These are phyloP conservation scores for Cardiospermum halicacabum DNA, from an alignment of 345 rosid genomes.

Conservation along the genomic window DNA sequence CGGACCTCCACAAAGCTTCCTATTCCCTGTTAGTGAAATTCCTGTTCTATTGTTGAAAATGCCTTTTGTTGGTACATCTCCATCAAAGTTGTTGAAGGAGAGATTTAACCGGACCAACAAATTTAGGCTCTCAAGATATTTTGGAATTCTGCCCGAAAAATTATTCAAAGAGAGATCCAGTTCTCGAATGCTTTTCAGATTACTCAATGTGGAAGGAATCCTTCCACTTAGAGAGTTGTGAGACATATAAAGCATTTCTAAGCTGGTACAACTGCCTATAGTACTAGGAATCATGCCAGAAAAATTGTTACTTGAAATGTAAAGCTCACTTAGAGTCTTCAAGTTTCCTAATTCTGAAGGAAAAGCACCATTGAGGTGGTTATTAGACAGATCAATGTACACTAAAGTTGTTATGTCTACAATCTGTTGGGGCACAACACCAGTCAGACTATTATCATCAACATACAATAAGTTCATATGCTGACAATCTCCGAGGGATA, in stretches of 20 bases:
- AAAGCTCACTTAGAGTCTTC: neutral
- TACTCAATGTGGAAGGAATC: constrained; percentile 15
- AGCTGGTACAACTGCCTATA: constrained; percentile 8
- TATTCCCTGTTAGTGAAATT: constrained; percentile 14
- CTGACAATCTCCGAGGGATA: constrained; percentile 11
- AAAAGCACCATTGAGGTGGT: constrained; percentile 9
- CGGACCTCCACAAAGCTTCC: constrained; percentile 7
- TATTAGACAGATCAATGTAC: neutral
- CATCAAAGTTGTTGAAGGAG: constrained; percentile 13
- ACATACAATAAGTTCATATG: neutral
- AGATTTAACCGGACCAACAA: neutral
- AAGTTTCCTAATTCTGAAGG: constrained; percentile 11
- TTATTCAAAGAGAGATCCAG: constrained; percentile 16
- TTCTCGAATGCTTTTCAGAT: constrained; percentile 5
- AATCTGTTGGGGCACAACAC: constrained; percentile 13
- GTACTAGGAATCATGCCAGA: constrained; percentile 10
- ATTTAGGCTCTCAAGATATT: constrained; percentile 2
- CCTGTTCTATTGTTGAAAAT: constrained; percentile 9
- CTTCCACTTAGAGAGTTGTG: constrained; percentile 6
- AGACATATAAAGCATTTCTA: neutral
- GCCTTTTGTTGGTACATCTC: constrained; percentile 17
- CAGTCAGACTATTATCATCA: constrained; percentile 8
- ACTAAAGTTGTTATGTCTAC: neutral
- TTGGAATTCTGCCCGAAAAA: constrained; percentile 8
- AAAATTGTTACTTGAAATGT: neutral